Percentiles rank a stretch among this genome's conserved stretches.
phyloP scores from a whole-genome alignment of 306 rosid species.

The Glycine latifolia region DNA sequence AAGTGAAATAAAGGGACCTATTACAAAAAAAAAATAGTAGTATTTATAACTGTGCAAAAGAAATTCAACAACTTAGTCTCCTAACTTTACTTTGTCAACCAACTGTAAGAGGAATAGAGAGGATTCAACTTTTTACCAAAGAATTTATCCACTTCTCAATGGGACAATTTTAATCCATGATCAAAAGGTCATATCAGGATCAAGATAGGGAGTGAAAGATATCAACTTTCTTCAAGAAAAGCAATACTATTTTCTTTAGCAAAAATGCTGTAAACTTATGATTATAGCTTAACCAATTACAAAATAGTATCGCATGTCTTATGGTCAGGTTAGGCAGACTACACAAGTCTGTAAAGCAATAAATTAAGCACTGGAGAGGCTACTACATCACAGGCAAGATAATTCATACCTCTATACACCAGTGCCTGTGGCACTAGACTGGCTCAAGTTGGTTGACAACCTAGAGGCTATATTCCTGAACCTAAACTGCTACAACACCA shows the following conservation, averaged over 20 bases:
- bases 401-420: slow-evolving; percentile 16
- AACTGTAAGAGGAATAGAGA: neutral
- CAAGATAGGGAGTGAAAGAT: neutral
- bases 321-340: slow-evolving; percentile 17
- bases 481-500: slow-evolving; percentile 22
- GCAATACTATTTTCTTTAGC: neutral
- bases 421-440: slow-evolving; percentile 1
- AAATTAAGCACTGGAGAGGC: slow-evolving; percentile 14
- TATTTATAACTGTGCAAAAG: neutral
- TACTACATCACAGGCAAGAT: slow-evolving; percentile 28
- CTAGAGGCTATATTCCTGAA: slow-evolving; percentile 7
- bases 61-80: slow-evolving; percentile 30
- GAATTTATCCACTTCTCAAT: slow-evolving; percentile 11
- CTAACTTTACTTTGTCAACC: slow-evolving; percentile 24
- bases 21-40: neutral
- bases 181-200: slow-evolving; percentile 6
- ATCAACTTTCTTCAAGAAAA: slow-evolving; percentile 5
- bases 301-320: neutral
- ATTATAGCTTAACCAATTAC: neutral
- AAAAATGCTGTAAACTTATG: slow-evolving; percentile 5
- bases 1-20: too few relatives aligned
- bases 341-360: slow-evolving; percentile 21
- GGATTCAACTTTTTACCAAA: neutral
- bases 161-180: neutral
- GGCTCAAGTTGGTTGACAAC: slow-evolving; percentile 33